These are phyloP conservation scores for Colletotrichum sp. DNA, from an alignment of 2,329 filamentous ascomycete species.

Conservation along the genomic window DNA sequence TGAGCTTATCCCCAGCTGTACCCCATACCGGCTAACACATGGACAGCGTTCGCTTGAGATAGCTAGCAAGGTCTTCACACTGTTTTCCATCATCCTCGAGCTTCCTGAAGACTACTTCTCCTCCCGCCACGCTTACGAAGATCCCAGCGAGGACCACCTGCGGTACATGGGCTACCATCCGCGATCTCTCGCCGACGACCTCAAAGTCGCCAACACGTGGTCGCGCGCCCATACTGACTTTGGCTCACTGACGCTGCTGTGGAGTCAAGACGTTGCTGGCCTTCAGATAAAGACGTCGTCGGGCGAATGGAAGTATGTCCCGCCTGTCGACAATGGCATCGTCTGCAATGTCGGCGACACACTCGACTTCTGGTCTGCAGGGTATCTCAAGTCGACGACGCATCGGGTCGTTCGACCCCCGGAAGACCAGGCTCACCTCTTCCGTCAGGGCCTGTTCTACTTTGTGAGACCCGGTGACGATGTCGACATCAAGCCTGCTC, in stretches of 20 bases:
- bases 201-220: conserved; percentile 27
- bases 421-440: conserved; percentile 33
- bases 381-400: conserved; percentile 36
- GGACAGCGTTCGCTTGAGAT: too few species aligned
- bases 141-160: conserved; percentile 58
- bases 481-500: conserved; percentile 31
- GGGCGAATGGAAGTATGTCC: conserved; percentile 49
- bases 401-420: conserved; percentile 39
- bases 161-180: conserved; percentile 61
- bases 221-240: conserved; percentile 52
- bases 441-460: conserved; percentile 39
- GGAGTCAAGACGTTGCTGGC: conserved; percentile 57
- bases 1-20: too few species aligned
- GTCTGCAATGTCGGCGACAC: conserved; percentile 46
- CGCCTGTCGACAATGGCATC: conserved; percentile 47
- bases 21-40: too few species aligned
- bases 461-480: conserved; percentile 38
- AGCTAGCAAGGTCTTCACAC: too few species aligned
- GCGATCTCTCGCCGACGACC: conserved; percentile 44
- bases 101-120: too few species aligned
- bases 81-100: too few species aligned
- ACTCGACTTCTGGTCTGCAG: conserved; percentile 32
- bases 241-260: conserved; percentile 57
- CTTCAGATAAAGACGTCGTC: conserved; percentile 48
- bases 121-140: too few species aligned